Base-by-base conservation (phyloP, 1,284 basidiomycete species). In the Pseudozyma pruni region DNA sequence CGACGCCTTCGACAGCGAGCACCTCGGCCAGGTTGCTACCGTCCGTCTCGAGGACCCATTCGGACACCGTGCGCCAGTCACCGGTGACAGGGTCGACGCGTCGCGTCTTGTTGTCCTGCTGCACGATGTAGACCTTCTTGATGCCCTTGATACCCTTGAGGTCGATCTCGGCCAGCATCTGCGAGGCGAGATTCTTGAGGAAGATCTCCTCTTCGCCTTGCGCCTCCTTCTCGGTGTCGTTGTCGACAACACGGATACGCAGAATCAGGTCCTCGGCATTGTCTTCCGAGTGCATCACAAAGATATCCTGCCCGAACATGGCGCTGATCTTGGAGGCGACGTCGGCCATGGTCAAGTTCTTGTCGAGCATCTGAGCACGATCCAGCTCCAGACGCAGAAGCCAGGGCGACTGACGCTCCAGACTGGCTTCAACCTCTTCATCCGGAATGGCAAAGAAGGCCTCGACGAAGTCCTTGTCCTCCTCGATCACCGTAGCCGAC, bases 401-500 rank as follows among this genome's bases (percentile, higher is more conserved):
- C 96, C 96, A 99, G 0, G 95, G 94, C 2, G 95, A 98, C 82
- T 95, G 92, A 0, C 93, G 86, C 75, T 94, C 91, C 1, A 96
- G 85, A 77, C 95, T 94, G 11, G 89, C 87, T 82, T 96, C 93
- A 62, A 96, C 91, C 58, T 96, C 93, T 80, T 97, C 94, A 80
- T 98, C 96, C 9, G 95, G 95, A 83, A 98, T 98, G 55, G 94
- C 94, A 83, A 98, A 99, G 91, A 98, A 98, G 0, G 94, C 94
- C 78, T 98, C 93, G 51, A 99, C 95, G 81, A 99, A 98, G 50
- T 95, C 89, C 45, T 88, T 86, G 84, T 99, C 96, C 79, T 98
- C 95, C 74, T 96, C 93, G 81, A 99, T 97, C 80, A 94, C 90
- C 10, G 96, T 98, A 0, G 90, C 89, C 17, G 87, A 89, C 22